These are phyloP conservation scores for Rosa chinensis DNA, from an alignment of 306 rosid species.

Conservation along the genomic window DNA sequence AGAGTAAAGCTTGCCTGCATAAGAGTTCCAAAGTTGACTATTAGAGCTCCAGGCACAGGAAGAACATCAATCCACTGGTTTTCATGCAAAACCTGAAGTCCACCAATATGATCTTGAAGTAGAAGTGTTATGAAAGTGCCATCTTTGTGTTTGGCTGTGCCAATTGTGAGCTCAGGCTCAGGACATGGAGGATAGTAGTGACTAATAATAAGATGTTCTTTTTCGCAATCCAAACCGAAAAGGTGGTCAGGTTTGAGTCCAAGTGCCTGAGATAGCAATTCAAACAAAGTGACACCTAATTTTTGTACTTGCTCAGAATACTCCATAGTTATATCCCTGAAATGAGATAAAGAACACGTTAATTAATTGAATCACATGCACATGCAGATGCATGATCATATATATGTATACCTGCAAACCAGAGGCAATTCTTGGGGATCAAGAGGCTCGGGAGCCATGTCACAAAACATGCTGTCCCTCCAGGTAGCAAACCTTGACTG, in stretches of 20 bases:
- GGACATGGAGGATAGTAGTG: conserved; percentile 5
- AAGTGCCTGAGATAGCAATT: conserved; percentile 8
- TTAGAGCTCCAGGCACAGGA: neutral
- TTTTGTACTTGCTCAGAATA: neutral
- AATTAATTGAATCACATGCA: neutral
- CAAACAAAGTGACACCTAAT: neutral
- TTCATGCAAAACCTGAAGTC: neutral
- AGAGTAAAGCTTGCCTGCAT: too few relatives aligned
- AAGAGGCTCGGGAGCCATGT: neutral
- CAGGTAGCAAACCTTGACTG: neutral
- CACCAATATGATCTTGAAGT: neutral
- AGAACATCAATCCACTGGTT: neutral
- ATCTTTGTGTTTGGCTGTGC: neutral
- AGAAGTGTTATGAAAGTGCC: neutral
- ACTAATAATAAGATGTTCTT: neutral
- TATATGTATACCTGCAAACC: neutral
- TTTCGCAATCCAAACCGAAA: neutral
- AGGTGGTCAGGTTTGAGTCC: neutral
- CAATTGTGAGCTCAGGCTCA: conserved; percentile 8
- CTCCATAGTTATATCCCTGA: conserved; percentile 3
- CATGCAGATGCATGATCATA: neutral
- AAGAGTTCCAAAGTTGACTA: neutral
- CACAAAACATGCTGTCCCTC: conserved; percentile 4
- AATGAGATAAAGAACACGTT: neutral
- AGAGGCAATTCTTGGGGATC: neutral